phyloP scores from a whole-genome alignment of 768 basidiomycete genomes.

The Amanita exitialis region DNA sequence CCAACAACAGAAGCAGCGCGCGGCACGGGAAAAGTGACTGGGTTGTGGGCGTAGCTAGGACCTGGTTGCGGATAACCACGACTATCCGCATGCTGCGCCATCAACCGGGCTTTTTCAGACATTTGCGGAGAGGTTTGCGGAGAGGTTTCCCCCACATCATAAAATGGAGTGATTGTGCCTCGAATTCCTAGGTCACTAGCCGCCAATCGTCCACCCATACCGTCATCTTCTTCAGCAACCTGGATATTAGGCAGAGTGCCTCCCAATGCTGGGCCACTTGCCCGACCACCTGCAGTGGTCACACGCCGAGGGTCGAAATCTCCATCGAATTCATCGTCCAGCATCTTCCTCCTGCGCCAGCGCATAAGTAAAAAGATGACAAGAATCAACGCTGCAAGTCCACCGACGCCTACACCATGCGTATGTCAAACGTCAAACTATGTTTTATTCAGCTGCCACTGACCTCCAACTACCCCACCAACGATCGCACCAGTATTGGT shows the following conservation, averaged over 20 bases:
- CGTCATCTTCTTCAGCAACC: conserved; percentile 20
- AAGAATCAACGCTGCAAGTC: conserved; percentile 14
- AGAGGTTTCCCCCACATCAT: conserved; percentile 6
- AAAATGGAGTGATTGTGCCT: conserved; percentile 25
- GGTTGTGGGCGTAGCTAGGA: not conserved
- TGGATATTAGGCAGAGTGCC: conserved; percentile 10
- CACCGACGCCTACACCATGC: conserved; percentile 19
- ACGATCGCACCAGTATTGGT: conserved; percentile 33
- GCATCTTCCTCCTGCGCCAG: conserved; percentile 14
- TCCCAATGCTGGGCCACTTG: conserved; percentile 6
- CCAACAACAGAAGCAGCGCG: not conserved
- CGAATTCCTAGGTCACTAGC: conserved; percentile 17
- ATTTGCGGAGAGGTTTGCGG: not conserved
- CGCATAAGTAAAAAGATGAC: conserved; percentile 18
- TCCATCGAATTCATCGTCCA: conserved; percentile 24
- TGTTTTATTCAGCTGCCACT: conserved; percentile 4
- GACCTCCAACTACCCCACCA: conserved; percentile 43
- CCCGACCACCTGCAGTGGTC: conserved; percentile 7
- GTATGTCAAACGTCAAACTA: too few relatives aligned
- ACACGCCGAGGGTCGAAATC: conserved; percentile 30
- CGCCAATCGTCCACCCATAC: conserved; percentile 23
- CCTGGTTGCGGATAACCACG: not conserved
- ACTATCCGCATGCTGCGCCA: not conserved
- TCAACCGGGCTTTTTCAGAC: conserved; percentile 4
- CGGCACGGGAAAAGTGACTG: not conserved